phyloP scores from a whole-genome alignment of 495 filamentous ascomycete species.

The Xylaria telfairii region DNA sequence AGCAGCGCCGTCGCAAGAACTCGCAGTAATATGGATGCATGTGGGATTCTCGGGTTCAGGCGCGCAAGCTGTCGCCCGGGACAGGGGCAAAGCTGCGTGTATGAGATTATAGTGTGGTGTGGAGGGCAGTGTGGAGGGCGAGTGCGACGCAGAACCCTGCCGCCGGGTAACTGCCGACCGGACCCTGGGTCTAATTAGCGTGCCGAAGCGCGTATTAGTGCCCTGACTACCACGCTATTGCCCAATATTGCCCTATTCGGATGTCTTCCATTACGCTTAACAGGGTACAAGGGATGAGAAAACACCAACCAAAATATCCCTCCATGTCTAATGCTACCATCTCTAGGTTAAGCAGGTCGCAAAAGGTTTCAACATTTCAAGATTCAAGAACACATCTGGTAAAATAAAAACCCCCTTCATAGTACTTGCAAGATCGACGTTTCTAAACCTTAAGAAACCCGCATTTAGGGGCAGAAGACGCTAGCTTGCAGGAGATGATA shows the following conservation, averaged over 20 bases:
- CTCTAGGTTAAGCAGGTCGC: background rate
- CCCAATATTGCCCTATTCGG: background rate
- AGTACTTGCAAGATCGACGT: background rate
- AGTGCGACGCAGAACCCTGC: background rate
- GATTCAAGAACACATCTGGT: background rate
- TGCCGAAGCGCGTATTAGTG: constrained; percentile 6
- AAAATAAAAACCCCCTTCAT: background rate
- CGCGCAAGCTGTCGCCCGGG: background rate
- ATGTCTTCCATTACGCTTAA: background rate
- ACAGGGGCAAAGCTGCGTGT: constrained; percentile 3
- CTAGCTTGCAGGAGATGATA: no score
- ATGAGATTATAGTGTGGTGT: no score
- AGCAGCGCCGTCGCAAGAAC: background rate
- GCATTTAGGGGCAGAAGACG: no score
- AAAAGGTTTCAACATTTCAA: background rate
- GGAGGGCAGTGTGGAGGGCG: no score
- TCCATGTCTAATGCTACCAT: background rate
- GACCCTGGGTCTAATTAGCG: background rate
- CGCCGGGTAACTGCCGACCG: constrained; percentile 1
- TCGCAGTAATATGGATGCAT: background rate
- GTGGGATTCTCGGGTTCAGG: background rate
- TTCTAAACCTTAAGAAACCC: no score
- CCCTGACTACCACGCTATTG: background rate
- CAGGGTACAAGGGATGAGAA: background rate
- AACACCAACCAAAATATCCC: background rate